Evolutionary conservation across 371 early-diverging fungal species (phyloP).

Genomic region (Funneliformis caledonium): DNA sequence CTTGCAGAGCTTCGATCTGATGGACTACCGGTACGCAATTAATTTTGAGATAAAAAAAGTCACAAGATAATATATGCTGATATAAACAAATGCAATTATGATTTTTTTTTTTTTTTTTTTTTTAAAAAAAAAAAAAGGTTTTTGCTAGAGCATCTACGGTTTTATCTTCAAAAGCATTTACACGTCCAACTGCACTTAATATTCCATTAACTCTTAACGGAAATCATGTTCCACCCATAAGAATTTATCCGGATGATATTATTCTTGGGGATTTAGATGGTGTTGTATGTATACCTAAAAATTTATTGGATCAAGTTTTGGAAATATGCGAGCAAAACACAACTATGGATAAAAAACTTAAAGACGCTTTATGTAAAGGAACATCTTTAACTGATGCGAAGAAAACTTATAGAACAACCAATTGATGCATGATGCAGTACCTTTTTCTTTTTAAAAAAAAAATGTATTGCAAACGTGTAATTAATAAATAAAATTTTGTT

Average conservation of each 20-base stretch:
- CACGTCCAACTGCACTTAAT: conserved; percentile 67
- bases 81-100: neutral
- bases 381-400: conserved; percentile 61
- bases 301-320: conserved; percentile 60
- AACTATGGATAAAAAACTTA: conserved; percentile 70
- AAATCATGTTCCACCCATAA: conserved; percentile 54
- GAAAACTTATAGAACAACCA: too few relatives aligned
- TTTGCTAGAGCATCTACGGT: conserved; percentile 69
- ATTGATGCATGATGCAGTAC: too few relatives aligned
- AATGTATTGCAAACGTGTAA: too few relatives aligned
- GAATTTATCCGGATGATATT: conserved; percentile 71
- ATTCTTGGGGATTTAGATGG: conserved; percentile 85
- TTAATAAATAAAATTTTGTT: too few relatives aligned
- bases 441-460: too few relatives aligned
- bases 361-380: conserved; percentile 69
- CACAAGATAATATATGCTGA: too few relatives aligned
- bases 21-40: conserved; percentile 62
- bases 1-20: conserved; percentile 66
- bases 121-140: conserved; percentile 48
- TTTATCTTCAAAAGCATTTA: conserved; percentile 70
- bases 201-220: conserved; percentile 53
- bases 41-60: neutral
- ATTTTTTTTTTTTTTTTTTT: neutral
- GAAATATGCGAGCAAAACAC: conserved; percentile 57
- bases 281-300: conserved; percentile 68